Evolutionary conservation across 805 yeast genomes (phyloP).

Genomic region (Myxozyma neglecta): DNA sequence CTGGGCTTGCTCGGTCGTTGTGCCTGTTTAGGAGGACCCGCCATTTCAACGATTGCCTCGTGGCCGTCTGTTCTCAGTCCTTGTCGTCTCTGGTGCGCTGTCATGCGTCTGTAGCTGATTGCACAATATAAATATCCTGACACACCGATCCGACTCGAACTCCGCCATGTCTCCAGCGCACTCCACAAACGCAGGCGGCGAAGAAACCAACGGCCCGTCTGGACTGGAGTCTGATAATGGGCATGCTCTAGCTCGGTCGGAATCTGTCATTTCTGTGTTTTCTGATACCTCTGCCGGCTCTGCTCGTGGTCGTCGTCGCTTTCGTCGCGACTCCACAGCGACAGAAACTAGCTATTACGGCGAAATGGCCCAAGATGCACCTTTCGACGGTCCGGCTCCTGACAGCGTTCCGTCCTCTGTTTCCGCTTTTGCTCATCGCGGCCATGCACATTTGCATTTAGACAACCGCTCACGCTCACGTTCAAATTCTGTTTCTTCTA

Average conservation of each 20-base stretch:
- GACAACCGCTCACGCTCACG: conserved; percentile 19
- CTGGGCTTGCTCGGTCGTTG: too few species aligned
- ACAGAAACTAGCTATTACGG: conserved; percentile 27
- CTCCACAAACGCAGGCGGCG: neutral
- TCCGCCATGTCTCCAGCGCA: neutral
- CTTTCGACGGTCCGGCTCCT: conserved; percentile 36
- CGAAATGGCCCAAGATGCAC: conserved; percentile 34
- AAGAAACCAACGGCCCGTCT: neutral
- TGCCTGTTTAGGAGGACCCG: too few species aligned
- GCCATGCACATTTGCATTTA: neutral
- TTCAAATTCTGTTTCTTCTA: conserved; percentile 24
- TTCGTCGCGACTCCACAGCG: conserved; percentile 27
- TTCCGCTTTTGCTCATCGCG: conserved; percentile 31
- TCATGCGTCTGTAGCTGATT: too few species aligned
- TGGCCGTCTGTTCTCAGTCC: too few species aligned
- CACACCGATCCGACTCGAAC: too few species aligned
- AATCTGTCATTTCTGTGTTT: conserved; percentile 6
- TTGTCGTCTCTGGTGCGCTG: too few species aligned
- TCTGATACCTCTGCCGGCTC: conserved; percentile 9
- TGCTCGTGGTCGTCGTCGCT: conserved; percentile 15
- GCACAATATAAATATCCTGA: too few species aligned
- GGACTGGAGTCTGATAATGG: neutral
- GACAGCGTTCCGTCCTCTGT: conserved; percentile 35
- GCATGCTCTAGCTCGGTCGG: conserved; percentile 2
- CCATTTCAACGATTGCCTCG: too few species aligned